Conservation (phyloP, 257 asterid species). For the Craterostigma plantagineum region DNA sequence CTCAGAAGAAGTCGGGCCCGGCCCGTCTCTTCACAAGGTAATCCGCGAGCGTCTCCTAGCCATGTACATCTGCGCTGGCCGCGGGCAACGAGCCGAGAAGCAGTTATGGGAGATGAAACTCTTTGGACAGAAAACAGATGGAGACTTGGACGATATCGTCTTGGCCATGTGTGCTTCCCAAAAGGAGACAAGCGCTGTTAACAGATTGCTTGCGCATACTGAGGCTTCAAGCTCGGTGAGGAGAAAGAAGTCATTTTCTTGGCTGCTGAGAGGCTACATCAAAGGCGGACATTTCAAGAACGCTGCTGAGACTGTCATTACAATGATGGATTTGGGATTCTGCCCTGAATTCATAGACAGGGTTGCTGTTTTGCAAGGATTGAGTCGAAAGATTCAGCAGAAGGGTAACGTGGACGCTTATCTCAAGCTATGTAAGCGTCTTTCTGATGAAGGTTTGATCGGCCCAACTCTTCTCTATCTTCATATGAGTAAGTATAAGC, state of each 20-base stretch:
- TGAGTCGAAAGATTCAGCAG: conserved; percentile 42
- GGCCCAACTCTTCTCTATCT: conserved; percentile 63
- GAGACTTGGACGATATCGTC: conserved; percentile 65
- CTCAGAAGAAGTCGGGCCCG: conserved; percentile 48
- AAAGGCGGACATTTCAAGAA: conserved; percentile 78
- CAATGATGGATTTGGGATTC: conserved; percentile 64
- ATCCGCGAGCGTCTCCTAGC: conserved; percentile 82
- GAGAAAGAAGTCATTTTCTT: conserved; percentile 54
- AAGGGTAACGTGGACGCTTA: conserved; percentile 41
- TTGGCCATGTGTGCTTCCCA: conserved; percentile 92
- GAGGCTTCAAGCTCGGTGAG: conserved; percentile 38
- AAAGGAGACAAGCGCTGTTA: conserved; percentile 36
- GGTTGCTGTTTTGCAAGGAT: conserved; percentile 73
- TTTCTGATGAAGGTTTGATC: conserved; percentile 56
- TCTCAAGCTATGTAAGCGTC: conserved; percentile 51
- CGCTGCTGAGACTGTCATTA: conserved; percentile 63
- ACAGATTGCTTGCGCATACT: conserved; percentile 42
- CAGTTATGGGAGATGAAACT: conserved; percentile 92
- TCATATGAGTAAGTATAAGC: conserved; percentile 49
- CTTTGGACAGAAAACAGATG: conserved; percentile 47
- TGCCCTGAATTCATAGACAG: conserved; percentile 59
- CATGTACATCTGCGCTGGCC: conserved; percentile 76
- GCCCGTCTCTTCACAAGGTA: conserved; percentile 37
- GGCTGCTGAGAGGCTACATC: conserved; percentile 86
- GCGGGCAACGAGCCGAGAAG: conserved; percentile 65